These are phyloP conservation scores for Hemileccinum impolitum DNA, from an alignment of 768 basidiomycete species.

Conservation along the genomic window DNA sequence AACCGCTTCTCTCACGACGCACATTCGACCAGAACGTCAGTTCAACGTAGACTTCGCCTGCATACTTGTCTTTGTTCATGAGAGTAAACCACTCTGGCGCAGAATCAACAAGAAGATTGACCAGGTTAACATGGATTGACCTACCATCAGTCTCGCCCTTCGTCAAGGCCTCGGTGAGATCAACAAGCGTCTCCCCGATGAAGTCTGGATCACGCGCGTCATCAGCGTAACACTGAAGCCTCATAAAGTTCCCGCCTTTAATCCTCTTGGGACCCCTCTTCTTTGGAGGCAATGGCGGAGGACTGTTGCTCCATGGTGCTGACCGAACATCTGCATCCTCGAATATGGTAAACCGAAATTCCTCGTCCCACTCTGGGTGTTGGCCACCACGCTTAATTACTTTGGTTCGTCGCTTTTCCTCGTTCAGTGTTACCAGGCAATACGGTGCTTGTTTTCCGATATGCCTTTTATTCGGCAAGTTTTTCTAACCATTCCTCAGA, in stretches of 20 bases:
- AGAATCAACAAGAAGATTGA: slow-evolving; percentile 12
- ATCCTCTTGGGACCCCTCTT: slow-evolving; percentile 48
- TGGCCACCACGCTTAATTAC: slow-evolving; percentile 97
- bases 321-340: slow-evolving; percentile 63
- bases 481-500: slow-evolving; percentile 52
- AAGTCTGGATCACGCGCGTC: slow-evolving; percentile 93
- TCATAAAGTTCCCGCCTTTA: slow-evolving; percentile 73
- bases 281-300: slow-evolving; percentile 72
- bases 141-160: slow-evolving; percentile 96
- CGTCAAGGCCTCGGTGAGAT: slow-evolving; percentile 85
- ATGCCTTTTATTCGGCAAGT: slow-evolving; percentile 86
- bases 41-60: slow-evolving; percentile 94
- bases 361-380: slow-evolving; percentile 99
- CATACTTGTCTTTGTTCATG: slow-evolving; percentile 86
- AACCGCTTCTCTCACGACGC: slow-evolving; percentile 23
- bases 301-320: slow-evolving; percentile 41
- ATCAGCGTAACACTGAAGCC: slow-evolving; percentile 88
- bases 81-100: slow-evolving; percentile 89
- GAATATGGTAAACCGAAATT: slow-evolving; percentile 85
- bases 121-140: slow-evolving; percentile 24
- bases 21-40: slow-evolving; percentile 97
- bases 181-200: slow-evolving; percentile 87
- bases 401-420: slow-evolving; percentile 83
- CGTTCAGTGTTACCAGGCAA: slow-evolving; percentile 74
- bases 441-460: slow-evolving; percentile 99